Conservation (phyloP, 306 rosid species). For the Castanopsis chinensis region DNA sequence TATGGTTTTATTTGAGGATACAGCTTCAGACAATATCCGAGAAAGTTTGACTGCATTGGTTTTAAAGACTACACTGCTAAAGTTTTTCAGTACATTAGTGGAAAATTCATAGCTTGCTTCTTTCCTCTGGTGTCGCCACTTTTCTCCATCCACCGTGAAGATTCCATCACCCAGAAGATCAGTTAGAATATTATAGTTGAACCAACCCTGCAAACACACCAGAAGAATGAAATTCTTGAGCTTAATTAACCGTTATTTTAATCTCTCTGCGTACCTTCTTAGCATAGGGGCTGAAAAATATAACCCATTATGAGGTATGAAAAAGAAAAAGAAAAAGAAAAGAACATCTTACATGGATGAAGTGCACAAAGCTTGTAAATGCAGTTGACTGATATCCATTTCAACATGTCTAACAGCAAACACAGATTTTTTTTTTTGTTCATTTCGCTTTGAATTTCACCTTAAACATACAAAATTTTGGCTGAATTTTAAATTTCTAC, state of each 20-base stretch:
- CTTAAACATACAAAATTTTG: no score
- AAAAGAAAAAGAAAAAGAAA: no score
- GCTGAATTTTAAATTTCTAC: no score
- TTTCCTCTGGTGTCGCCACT: constrained; percentile 85
- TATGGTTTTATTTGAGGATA: constrained; percentile 31
- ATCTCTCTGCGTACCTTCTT: neutral
- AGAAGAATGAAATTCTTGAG: neutral
- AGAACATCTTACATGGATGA: no score
- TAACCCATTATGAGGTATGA: no score
- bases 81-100: constrained; percentile 57
- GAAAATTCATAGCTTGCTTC: constrained; percentile 73
- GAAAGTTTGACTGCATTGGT: constrained; percentile 67
- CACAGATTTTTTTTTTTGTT: no score
- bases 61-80: constrained; percentile 50
- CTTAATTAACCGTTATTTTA: neutral
- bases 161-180: constrained; percentile 92
- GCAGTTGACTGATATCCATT: no score
- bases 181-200: constrained; percentile 52
- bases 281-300: no score
- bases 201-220: constrained; percentile 44
- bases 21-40: constrained; percentile 49
- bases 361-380: no score
- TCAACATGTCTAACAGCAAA: no score
- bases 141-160: constrained; percentile 76
- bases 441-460: no score